These are phyloP conservation scores for Talaromyces rugulosus DNA, from an alignment of 2,329 filamentous ascomycete species.

Conservation along the genomic window DNA sequence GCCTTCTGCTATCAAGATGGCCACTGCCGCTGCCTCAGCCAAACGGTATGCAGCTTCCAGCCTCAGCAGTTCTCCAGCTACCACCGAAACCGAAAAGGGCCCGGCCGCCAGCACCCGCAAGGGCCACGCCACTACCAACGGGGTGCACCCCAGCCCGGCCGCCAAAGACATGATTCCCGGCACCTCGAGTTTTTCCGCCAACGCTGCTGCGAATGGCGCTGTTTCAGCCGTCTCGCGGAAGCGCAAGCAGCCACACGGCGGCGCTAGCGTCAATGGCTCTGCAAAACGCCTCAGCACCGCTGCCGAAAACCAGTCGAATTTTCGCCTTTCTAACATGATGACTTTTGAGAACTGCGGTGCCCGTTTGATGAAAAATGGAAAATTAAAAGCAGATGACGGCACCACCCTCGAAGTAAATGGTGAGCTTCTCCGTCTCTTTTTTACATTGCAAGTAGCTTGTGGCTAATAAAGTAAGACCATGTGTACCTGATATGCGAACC, in stretches of 20 bases:
- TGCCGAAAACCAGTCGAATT: constrained; percentile 21
- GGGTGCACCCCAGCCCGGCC: constrained; percentile 19
- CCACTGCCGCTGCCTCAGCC: constrained; percentile 19
- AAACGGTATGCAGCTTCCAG: constrained; percentile 21
- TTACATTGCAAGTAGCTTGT: constrained; percentile 5
- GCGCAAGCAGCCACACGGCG: constrained; percentile 66
- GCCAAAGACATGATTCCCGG: constrained; percentile 52
- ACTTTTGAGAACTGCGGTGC: constrained; percentile 72
- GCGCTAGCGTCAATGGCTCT: constrained; percentile 25
- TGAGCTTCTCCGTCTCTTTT: constrained; percentile 47
- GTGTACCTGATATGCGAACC: constrained; percentile 97
- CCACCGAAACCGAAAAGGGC: constrained; percentile 33
- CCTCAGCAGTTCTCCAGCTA: constrained; percentile 28
- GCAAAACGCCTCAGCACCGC: constrained; percentile 34
- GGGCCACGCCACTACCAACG: constrained; percentile 33
- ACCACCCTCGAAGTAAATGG: constrained; percentile 79
- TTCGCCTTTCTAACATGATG: constrained; percentile 74
- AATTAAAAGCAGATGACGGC: constrained; percentile 85
- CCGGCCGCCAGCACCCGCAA: constrained; percentile 38
- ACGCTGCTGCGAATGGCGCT: constrained; percentile 38
- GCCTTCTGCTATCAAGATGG: constrained; percentile 23
- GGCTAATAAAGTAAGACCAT: constrained; percentile 55
- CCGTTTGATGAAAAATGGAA: constrained; percentile 68
- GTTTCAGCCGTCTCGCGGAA: constrained; percentile 63
- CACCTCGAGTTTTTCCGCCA: constrained; percentile 56